Percentiles rank a stretch among this genome's conserved stretches.
Evolutionary conservation across 1,284 basidiomycete species (phyloP).

Genomic region (Pholiota adiposa): DNA sequence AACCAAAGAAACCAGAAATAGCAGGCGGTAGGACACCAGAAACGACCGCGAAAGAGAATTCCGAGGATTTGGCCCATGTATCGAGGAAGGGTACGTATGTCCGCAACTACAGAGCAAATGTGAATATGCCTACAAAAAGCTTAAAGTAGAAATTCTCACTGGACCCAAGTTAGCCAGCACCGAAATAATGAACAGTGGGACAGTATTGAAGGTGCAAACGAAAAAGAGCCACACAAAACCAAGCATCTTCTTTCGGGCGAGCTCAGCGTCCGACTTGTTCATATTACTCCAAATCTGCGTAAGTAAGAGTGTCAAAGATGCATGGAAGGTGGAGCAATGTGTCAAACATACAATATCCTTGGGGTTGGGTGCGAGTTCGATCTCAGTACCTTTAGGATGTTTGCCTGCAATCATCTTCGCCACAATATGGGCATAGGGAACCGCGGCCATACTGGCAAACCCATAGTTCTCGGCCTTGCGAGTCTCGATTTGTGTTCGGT

Average conservation of each 20-base stretch:
- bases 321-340: constrained; percentile 1
- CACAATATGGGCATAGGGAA: constrained; percentile 89
- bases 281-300: constrained; percentile 86
- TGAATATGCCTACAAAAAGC: not conserved
- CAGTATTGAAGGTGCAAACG: constrained; percentile 91
- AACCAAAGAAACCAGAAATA: constrained; percentile 88
- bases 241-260: constrained; percentile 67
- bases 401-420: constrained; percentile 72
- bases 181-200: constrained; percentile 83
- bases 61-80: constrained; percentile 65
- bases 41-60: constrained; percentile 69
- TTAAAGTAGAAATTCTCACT: constrained; percentile 43
- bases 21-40: constrained; percentile 90
- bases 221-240: constrained; percentile 79
- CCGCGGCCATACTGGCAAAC: constrained; percentile 92
- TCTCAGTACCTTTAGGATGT: constrained; percentile 71
- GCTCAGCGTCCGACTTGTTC: constrained; percentile 69
- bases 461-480: constrained; percentile 89
- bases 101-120: constrained; percentile 47
- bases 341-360: constrained; percentile 73
- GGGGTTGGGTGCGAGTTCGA: constrained; percentile 82
- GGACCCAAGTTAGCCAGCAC: constrained; percentile 80
- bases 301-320: not conserved
- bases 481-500: constrained; percentile 73
- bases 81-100: constrained; percentile 75